These are phyloP conservation scores for Thyridium curvatum DNA, from an alignment of 2,329 filamentous ascomycete genomes.

Conservation along the genomic window DNA sequence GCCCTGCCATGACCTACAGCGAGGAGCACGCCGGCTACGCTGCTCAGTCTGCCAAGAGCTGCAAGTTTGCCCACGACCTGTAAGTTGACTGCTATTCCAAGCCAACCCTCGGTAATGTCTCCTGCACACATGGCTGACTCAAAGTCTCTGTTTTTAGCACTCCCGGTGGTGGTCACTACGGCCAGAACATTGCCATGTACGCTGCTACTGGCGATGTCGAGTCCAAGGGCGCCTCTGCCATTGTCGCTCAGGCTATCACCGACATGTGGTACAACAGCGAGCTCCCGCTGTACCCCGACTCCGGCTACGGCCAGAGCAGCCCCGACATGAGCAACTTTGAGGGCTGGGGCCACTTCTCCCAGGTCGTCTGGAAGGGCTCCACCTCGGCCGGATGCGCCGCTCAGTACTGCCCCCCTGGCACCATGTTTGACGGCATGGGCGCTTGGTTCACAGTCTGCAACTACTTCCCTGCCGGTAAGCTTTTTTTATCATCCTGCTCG, in stretches of 20 bases:
- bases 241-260: constrained; percentile 63
- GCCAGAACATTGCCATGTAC: constrained; percentile 83
- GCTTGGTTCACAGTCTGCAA: constrained; percentile 85
- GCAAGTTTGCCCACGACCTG: constrained; percentile 71
- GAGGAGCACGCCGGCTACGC: constrained; percentile 58
- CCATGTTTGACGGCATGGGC: constrained; percentile 38
- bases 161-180: constrained; percentile 60
- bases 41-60: constrained; percentile 54
- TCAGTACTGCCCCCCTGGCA: constrained; percentile 45
- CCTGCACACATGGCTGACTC: too few species aligned
- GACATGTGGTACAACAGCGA: constrained; percentile 89
- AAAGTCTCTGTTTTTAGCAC: constrained; percentile 27
- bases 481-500: neutral
- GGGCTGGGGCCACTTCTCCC: constrained; percentile 67
- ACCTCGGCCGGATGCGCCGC: constrained; percentile 58
- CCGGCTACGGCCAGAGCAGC: constrained; percentile 51
- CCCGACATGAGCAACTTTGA: constrained; percentile 59
- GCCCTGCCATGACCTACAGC: constrained; percentile 59
- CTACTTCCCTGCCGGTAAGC: constrained; percentile 68
- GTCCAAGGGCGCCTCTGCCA: constrained; percentile 41
- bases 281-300: constrained; percentile 45
- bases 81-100: constrained; percentile 52
- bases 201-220: constrained; percentile 32
- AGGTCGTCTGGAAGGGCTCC: constrained; percentile 65
- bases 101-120: constrained; percentile 7